Base-by-base conservation (phyloP, 2,329 filamentous ascomycete genomes). In the Aspergillus udagawae region DNA sequence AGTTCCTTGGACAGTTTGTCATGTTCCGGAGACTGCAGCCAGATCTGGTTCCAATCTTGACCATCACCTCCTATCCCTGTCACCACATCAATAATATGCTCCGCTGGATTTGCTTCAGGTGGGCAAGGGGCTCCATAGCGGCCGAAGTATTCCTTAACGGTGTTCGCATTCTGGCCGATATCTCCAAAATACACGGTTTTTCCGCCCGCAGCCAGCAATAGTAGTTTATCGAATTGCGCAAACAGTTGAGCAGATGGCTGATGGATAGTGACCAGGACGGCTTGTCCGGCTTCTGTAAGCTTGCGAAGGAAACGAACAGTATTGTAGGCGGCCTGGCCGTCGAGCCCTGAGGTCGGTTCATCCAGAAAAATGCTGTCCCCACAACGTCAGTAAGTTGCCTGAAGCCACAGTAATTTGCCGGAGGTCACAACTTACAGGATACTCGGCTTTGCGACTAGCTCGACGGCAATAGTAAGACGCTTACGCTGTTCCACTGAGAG, bases 201-300 rank as follows among this genome's bases (percentile, higher is more conserved):
- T n/a, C 86, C 86, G 12, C 85, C 85, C 4, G 80, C 83, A 53
- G 86, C 85, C 8, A 89, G 77, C 0, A 86, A 82, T 1, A 90
- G 78, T 1, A 90, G 81, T 75, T 86, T 86, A 65, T 90, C 86
- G 69, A 90, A 90, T 66, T 89, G 80, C 59, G 87, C 81, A 53
- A 89, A 86, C 2, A 89, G 76, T 20, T 87, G 79, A 1, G 84
- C 85, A 6, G 82, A 86, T 3, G 87, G 86, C 64, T 89, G 86
- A 65, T 89, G 87, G 51, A 89, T 89, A 0, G 87, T 90, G 63
- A 86, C 88, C 35, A 90, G 74, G 47, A 90, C 86, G 3, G 86
- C 86, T 65, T 89, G 85, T 0, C 86, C 86, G 25, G 84, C 83
- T 14, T 79, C 75, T 23, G 85, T 80, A 1, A 90, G 77, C 63